Percentiles rank a stretch among this genome's conserved stretches.
Conservation (phyloP, 164 flowering plant species). For the Berberis vulgaris region DNA sequence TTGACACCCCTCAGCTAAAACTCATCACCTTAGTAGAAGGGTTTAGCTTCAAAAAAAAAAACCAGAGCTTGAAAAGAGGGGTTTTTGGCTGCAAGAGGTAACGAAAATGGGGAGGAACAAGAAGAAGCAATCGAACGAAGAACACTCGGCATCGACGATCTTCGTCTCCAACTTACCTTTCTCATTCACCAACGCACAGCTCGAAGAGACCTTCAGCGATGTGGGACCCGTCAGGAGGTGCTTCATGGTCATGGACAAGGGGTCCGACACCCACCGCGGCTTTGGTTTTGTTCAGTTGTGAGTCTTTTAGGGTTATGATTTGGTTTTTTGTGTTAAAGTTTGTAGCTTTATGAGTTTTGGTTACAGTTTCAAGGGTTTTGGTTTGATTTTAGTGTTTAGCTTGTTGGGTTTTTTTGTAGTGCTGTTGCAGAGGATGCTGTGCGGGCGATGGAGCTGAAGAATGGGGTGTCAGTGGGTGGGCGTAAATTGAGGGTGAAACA, state of each 20-base stretch:
- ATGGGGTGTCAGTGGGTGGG: slow-evolving; percentile 61
- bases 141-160: slow-evolving; percentile 56
- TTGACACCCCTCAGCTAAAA: too few relatives aligned
- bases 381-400: not conserved
- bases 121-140: slow-evolving; percentile 16
- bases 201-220: slow-evolving; percentile 77
- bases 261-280: slow-evolving; percentile 80
- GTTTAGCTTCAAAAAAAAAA: not conserved
- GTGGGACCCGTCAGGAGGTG: slow-evolving; percentile 87
- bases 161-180: slow-evolving; percentile 71
- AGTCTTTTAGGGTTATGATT: not conserved
- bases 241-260: slow-evolving; percentile 77
- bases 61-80: slow-evolving; percentile 13
- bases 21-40: not conserved
- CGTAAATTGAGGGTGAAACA: slow-evolving; percentile 72
- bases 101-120: slow-evolving; percentile 12
- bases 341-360: not conserved
- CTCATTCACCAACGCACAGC: slow-evolving; percentile 66
- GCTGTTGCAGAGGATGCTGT: slow-evolving; percentile 73
- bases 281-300: slow-evolving; percentile 73
- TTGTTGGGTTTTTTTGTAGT: slow-evolving; percentile 24
- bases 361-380: not conserved
- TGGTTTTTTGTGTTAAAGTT: not conserved
- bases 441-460: slow-evolving; percentile 72
- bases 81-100: slow-evolving; percentile 23